Percentiles rank a stretch among this genome's conserved stretches.
These are phyloP conservation scores for Viola pubescens DNA, from an alignment of 441 rosid species.

Conservation along the genomic window DNA sequence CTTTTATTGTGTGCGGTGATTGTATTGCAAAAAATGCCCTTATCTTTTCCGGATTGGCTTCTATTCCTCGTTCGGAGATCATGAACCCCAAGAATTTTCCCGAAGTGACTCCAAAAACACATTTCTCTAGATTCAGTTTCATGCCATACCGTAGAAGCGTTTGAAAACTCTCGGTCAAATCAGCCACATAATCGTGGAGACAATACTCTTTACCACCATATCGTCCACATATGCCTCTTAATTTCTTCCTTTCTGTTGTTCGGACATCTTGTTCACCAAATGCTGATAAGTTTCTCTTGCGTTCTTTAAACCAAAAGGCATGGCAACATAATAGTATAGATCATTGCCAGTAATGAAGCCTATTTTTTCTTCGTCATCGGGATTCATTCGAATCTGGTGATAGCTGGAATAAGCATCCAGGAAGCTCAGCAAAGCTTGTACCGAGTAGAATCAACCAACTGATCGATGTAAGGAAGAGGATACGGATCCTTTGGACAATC, in stretches of 20 bases:
- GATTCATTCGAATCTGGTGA: background rate
- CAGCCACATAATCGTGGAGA: background rate
- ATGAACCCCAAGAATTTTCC: background rate
- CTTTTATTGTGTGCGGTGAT: background rate
- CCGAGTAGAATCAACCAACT: background rate
- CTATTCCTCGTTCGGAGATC: background rate
- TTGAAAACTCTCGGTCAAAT: background rate
- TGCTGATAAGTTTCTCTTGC: no score
- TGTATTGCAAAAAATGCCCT: background rate
- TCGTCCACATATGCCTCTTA: background rate
- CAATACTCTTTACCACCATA: background rate
- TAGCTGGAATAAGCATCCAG: background rate
- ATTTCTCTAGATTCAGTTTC: no score
- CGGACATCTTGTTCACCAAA: no score
- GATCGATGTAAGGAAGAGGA: background rate
- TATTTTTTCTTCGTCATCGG: background rate
- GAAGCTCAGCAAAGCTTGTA: background rate
- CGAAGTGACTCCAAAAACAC: background rate
- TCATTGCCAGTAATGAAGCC: background rate
- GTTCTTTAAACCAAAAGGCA: no score
- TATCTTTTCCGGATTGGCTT: conserved; percentile 2
- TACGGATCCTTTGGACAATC: background rate
- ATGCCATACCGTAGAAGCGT: no score
- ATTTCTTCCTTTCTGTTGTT: background rate
- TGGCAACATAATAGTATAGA: background rate